phyloP scores from a whole-genome alignment of 352 stramenopile genomes.

The Phytophthora lateralis region DNA sequence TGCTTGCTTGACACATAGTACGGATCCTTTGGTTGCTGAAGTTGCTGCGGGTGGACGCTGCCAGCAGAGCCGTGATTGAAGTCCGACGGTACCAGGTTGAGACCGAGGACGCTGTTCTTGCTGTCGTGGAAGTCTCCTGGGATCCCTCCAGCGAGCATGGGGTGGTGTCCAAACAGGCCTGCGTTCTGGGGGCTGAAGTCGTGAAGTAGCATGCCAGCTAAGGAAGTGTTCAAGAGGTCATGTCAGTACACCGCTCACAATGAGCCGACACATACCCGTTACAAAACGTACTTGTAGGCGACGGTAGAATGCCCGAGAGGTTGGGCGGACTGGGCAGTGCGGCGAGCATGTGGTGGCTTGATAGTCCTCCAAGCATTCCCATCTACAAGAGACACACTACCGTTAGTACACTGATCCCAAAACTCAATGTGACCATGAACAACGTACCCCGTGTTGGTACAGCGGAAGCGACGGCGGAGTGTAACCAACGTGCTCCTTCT shows the following conservation, averaged over 20 bases:
- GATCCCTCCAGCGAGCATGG: slow-evolving; percentile 33
- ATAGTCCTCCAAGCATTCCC: slow-evolving; percentile 64
- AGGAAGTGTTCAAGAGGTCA: slow-evolving; percentile 8
- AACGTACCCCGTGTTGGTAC: slow-evolving; percentile 72
- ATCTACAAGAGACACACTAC: slow-evolving; percentile 38
- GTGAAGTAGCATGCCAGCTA: slow-evolving; percentile 78
- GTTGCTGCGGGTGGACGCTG: slow-evolving; percentile 39
- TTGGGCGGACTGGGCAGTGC: slow-evolving; percentile 76
- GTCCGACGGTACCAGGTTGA: slow-evolving; percentile 70
- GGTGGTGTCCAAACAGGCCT: slow-evolving; percentile 55
- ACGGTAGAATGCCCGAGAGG: slow-evolving; percentile 72
- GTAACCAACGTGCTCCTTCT: slow-evolving; percentile 77
- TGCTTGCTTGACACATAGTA: slow-evolving; percentile 43
- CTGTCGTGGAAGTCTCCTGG: slow-evolving; percentile 46
- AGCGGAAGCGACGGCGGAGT: slow-evolving; percentile 66
- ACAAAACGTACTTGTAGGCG: slow-evolving; percentile 74
- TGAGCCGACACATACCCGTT: not conserved
- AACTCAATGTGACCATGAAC: not conserved
- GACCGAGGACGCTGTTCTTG: slow-evolving; percentile 64
- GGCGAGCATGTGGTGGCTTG: slow-evolving; percentile 62
- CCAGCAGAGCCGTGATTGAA: slow-evolving; percentile 41
- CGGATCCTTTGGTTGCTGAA: slow-evolving; percentile 43
- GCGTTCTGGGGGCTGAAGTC: slow-evolving; percentile 75
- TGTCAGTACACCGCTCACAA: slow-evolving; percentile 20
- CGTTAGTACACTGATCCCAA: not conserved